Conservation (phyloP, 768 basidiomycete genomes). For the Tylopilus intermedius region DNA sequence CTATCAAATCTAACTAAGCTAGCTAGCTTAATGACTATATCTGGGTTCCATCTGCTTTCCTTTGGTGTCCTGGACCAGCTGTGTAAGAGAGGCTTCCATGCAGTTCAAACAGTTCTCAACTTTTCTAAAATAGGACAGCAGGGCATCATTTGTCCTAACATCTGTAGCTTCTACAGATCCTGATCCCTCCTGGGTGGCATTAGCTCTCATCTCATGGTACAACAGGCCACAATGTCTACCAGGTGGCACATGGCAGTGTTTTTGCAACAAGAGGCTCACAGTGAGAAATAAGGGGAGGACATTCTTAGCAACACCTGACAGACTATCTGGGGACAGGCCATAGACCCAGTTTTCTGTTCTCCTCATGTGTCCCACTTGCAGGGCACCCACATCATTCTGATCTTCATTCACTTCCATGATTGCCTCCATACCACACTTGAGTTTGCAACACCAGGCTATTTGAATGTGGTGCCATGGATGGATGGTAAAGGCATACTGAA, state of each 20-base stretch:
- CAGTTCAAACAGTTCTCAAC: no score
- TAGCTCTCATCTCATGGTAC: no score
- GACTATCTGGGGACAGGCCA: neutral
- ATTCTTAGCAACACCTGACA: neutral
- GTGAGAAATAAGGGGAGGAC: neutral
- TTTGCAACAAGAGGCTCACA: neutral
- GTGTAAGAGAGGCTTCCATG: no score
- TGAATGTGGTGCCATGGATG: conserved; percentile 7
- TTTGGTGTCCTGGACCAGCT: no score
- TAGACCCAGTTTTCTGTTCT: neutral
- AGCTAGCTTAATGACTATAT: no score
- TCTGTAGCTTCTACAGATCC: no score
- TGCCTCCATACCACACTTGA: neutral
- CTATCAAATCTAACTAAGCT: no score
- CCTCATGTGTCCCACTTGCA: neutral
- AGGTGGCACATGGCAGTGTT: neutral
- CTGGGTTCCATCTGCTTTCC: no score
- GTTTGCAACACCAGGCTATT: conserved; percentile 3
- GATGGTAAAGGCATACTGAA: neutral
- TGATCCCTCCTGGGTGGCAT: no score
- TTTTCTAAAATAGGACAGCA: no score
- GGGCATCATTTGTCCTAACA: no score
- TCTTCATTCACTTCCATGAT: neutral
- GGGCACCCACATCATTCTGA: neutral
- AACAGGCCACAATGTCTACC: neutral